Evolutionary conservation across 2,329 filamentous ascomycete species (phyloP), one percentile per base, ranked within the genome.

Genomic region (Phaeophleospora eucalypticola): DNA sequence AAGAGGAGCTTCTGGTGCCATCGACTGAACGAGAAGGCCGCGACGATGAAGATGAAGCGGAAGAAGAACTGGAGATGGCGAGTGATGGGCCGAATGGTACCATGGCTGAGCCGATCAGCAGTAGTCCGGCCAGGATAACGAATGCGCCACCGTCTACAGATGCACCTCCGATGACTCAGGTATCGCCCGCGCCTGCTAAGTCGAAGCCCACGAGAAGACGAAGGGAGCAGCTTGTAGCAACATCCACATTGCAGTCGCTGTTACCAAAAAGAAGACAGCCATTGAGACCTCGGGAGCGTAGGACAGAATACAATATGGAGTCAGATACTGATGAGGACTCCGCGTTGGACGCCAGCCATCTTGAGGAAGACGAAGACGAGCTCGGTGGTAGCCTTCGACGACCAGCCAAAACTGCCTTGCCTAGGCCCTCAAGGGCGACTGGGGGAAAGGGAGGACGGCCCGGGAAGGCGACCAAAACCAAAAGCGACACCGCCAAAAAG

Each of bases 21-120:
- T 57, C 52, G 10, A 57, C 52, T 9, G 52, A 53, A 32, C 35
- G 36, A 21, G 49, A 51, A 18, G 35, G 46, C 7, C 38, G 42
- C 18, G 58, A 49, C 50, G 54, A 34, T 50, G 65, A n/a, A 39
- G 55, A 15, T 3, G 24, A 7, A 9, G 32, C 33, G 46, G 20
- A 35, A 38, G 20, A 20, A 27, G 51, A 44, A 46, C 51, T 38
- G 48, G 57, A 46, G 6, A 34, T 34, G 50, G 56, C 40, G 46
- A 62, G 39, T 24, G 61, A 45, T 43, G 49, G 57, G 4, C 48
- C 64, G 17, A 71, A 70, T 49, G 66, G 67, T 15, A 73, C 69
- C 1, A 65, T 70, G 62, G 71, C 71, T 6, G 66, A 71, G 29
- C 71, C 71, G 15, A 61, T 61, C 46, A 72, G 71, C 36, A 73